Conservation (phyloP, 805 yeast species). For the Diddensiella caesifluorescens region DNA sequence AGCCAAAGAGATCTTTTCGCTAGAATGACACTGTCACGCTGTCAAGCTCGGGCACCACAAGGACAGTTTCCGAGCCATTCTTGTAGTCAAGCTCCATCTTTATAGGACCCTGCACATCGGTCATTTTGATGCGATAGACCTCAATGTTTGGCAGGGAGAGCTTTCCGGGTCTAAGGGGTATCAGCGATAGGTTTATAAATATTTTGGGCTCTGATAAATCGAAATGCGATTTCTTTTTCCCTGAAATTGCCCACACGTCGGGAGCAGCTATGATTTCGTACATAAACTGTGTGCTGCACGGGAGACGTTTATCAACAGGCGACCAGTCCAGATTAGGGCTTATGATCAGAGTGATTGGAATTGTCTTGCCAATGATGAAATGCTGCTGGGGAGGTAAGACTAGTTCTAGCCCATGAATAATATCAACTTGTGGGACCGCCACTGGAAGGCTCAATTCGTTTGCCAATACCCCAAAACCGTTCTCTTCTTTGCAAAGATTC, state of each 20-base stretch:
- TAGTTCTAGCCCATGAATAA: constrained; percentile 55
- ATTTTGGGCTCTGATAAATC: constrained; percentile 27
- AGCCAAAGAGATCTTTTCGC: constrained; percentile 34
- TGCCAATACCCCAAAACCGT: constrained; percentile 17
- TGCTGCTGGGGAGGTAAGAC: constrained; percentile 35
- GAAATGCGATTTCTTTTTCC: constrained; percentile 54
- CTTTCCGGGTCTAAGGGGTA: constrained; percentile 76
- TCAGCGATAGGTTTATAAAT: constrained; percentile 42
- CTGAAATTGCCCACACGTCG: constrained; percentile 80
- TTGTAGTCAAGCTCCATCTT: constrained; percentile 57
- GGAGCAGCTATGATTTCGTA: constrained; percentile 45
- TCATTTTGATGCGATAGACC: constrained; percentile 33
- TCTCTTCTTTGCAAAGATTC: constrained; percentile 9
- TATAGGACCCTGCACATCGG: constrained; percentile 24
- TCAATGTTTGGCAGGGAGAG: constrained; percentile 60
- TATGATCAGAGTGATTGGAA: constrained; percentile 42
- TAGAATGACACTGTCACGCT: constrained; percentile 57
- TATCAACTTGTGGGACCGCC: constrained; percentile 54
- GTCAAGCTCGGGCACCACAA: constrained; percentile 67
- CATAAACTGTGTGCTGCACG: constrained; percentile 33
- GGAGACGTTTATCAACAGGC: not conserved
- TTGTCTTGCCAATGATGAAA: constrained; percentile 59
- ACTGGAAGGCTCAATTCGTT: constrained; percentile 46
- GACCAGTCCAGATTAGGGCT: constrained; percentile 45
- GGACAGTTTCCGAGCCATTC: constrained; percentile 62